These are phyloP conservation scores for Metarhizium humberi DNA, from an alignment of 2,329 filamentous ascomycete species.

Conservation along the genomic window DNA sequence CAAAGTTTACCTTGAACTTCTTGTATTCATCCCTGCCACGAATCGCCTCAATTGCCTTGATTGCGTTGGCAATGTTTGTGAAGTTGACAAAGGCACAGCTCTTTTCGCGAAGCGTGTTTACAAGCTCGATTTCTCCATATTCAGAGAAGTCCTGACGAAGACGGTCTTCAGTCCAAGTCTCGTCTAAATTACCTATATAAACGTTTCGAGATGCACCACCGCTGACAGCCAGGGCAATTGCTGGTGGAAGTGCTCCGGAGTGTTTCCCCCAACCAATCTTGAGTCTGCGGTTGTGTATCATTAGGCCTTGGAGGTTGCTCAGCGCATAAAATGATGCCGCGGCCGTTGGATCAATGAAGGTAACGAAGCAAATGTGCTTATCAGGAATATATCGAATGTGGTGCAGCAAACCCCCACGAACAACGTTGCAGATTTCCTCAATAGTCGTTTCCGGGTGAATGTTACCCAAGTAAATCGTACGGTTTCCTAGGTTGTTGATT, in stretches of 20 bases:
- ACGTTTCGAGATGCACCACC: slow-evolving; percentile 97
- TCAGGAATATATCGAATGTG: slow-evolving; percentile 99
- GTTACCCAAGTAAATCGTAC: slow-evolving; percentile 96
- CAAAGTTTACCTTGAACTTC: slow-evolving; percentile 99
- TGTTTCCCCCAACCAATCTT: slow-evolving; percentile 99
- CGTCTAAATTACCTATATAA: slow-evolving; percentile 94
- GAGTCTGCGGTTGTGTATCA: slow-evolving; percentile 96
- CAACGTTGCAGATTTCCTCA: slow-evolving; percentile 99
- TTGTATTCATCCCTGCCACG: slow-evolving; percentile 93
- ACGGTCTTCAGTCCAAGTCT: slow-evolving; percentile 94
- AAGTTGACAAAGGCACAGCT: slow-evolving; percentile 99
- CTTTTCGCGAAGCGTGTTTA: slow-evolving; percentile 95
- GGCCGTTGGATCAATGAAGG: slow-evolving; percentile 96
- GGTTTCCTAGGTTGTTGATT: slow-evolving; percentile 94
- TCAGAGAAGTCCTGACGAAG: slow-evolving; percentile 94
- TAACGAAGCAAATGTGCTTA: slow-evolving; percentile 99
- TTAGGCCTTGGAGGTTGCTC: slow-evolving; percentile 93
- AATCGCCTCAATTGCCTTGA: slow-evolving; percentile 97
- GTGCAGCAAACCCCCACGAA: slow-evolving; percentile 87
- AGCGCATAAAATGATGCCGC: slow-evolving; percentile 96
- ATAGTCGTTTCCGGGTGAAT: slow-evolving; percentile 98
- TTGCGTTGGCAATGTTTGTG: slow-evolving; percentile 98
- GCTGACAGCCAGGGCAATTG: slow-evolving; percentile 91
- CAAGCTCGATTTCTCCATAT: slow-evolving; percentile 94
- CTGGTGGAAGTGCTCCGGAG: slow-evolving; percentile 88